These are phyloP conservation scores for Malassezia arunalokei DNA, from an alignment of 1,284 basidiomycete genomes.

Conservation along the genomic window DNA sequence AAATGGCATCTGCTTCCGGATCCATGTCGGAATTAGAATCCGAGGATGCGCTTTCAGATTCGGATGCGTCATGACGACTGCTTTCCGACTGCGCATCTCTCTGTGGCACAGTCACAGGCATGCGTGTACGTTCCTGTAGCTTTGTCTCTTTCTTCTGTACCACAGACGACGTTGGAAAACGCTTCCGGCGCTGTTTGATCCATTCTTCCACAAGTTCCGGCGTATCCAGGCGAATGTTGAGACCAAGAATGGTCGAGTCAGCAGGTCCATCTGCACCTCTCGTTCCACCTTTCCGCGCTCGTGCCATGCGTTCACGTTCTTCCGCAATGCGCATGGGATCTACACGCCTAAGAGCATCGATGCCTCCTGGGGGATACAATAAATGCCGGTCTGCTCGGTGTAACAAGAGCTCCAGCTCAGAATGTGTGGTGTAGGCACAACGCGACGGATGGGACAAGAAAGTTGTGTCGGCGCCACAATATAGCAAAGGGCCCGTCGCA, in stretches of 20 bases:
- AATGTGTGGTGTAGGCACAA: slow-evolving; percentile 7
- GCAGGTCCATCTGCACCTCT: slow-evolving; percentile 25
- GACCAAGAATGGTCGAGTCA: slow-evolving; percentile 35
- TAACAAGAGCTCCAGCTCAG: slow-evolving; percentile 25
- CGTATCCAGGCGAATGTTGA: slow-evolving; percentile 40
- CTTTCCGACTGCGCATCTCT: neutral
- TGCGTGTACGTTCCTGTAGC: slow-evolving; percentile 12
- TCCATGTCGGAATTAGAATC: slow-evolving; percentile 1
- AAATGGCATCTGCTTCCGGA: slow-evolving; percentile 13
- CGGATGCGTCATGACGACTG: neutral
- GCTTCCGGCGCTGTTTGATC: slow-evolving; percentile 40
- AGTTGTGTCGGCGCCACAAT: slow-evolving; percentile 5
- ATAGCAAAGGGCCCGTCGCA: neutral
- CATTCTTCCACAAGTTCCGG: slow-evolving; percentile 42
- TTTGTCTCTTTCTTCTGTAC: slow-evolving; percentile 31
- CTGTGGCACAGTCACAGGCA: neutral
- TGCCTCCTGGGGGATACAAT: slow-evolving; percentile 36
- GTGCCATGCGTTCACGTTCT: slow-evolving; percentile 24
- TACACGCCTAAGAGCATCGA: slow-evolving; percentile 26
- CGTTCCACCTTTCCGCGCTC: slow-evolving; percentile 10
- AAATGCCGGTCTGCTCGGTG: slow-evolving; percentile 42
- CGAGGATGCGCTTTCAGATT: neutral
- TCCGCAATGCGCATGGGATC: slow-evolving; percentile 37
- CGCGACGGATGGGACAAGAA: neutral
- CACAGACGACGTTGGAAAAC: slow-evolving; percentile 31